Evolutionary conservation across 768 basidiomycete species (phyloP), one percentile per base, ranked within the genome.

Genomic region (Xerocomus brunneocitrinus): DNA sequence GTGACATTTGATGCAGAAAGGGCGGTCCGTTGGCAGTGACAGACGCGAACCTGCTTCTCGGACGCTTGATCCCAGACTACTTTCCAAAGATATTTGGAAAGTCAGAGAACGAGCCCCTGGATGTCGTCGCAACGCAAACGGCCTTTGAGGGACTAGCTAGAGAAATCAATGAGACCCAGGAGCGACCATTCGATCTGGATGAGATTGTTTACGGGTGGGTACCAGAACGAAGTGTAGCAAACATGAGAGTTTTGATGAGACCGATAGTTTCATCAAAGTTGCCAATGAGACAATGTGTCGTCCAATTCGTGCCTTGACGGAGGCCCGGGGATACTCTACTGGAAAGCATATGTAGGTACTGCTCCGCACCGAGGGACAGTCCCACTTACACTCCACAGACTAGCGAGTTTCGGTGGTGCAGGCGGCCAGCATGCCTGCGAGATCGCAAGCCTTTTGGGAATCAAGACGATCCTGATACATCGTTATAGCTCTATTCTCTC

Each of bases 221-320:
- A 30, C 14, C 16, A 24, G 7, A 8, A 45, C 36, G 19, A 4
- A 31, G 30, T 45, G 6, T 32, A 31, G 14, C 2, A 12, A 35
- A 7, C 12, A 16, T 5, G 24, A 31, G 7, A 10, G 35, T 19
- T 38, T 38, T 48, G 50, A 55, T 25, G 16, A 40, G 5, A n/a
- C 5, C 10, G 3, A 35, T 46, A 91, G 93, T 5, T 97, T 94
- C 70, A 87, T 98, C 72, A 91, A 94, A 64, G 93, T 95, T 9
- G 94, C 94, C 8, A 97, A 97, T 61, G 95, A 98, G 74, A 94
- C 91, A 0, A 98, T 98, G 94, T 89, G 86, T 58, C 75, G 95
- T 44, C 95, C 95, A 8, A 95, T 98, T 52, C 84, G 95, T 3
- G 84, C 91, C 2, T 69, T 95, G 58, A 97, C 94, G 0, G 94